Percentiles rank a stretch among this genome's conserved stretches.
phyloP scores from a whole-genome alignment of 495 filamentous ascomycete genomes.

The Penicillium fimorum region DNA sequence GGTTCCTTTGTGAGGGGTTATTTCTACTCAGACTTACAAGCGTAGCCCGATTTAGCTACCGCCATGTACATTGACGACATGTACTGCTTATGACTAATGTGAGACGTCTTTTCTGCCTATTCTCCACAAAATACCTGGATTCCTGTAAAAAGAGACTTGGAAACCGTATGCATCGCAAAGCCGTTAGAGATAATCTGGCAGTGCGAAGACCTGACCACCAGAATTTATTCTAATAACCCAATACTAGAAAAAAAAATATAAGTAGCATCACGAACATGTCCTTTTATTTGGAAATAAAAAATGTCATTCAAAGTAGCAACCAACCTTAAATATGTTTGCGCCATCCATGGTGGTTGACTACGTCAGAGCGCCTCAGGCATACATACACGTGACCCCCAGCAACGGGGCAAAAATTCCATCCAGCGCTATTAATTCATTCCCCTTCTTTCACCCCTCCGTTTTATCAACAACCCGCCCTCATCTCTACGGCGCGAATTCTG shows the following conservation, averaged over 20 bases:
- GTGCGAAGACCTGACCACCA: not conserved
- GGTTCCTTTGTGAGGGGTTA: conserved; percentile 56
- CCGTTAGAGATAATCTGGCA: not conserved
- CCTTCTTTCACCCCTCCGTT: conserved; percentile 23
- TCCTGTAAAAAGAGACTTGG: not conserved
- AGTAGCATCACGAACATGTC: not conserved
- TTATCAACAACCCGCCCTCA: conserved; percentile 22
- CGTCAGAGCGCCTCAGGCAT: conserved; percentile 34
- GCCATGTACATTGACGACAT: conserved; percentile 8
- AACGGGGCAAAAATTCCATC: conserved; percentile 52
- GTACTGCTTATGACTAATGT: conserved; percentile 14
- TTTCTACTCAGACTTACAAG: not conserved
- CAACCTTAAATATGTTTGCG: not conserved
- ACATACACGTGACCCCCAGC: conserved; percentile 39
- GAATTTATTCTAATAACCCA: not conserved
- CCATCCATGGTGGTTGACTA: conserved; percentile 16
- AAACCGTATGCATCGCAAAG: not conserved
- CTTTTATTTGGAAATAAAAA: not conserved
- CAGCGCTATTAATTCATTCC: conserved; percentile 30
- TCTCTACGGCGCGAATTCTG: conserved; percentile 5
- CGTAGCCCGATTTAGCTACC: not conserved
- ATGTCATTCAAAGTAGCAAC: not conserved
- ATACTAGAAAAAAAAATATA: not conserved
- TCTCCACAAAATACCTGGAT: not conserved
- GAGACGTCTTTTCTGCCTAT: conserved; percentile 1